Evolutionary conservation across 2,329 filamentous ascomycete genomes (phyloP).

Genomic region (Tolypocladium pustulatum): DNA sequence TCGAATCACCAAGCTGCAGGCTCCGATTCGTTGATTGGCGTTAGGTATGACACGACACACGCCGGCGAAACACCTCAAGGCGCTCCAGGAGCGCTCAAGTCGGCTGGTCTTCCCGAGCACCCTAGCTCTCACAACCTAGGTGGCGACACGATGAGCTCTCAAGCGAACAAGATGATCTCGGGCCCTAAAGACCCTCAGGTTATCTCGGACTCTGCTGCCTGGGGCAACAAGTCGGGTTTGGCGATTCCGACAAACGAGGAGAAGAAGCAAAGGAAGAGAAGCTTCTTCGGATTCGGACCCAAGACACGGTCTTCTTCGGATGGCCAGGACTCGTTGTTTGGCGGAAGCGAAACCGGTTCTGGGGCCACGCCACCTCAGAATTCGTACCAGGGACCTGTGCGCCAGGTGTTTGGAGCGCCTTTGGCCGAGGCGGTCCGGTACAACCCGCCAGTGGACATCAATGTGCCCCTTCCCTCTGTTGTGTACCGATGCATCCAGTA

Average conservation of each 20-base stretch:
- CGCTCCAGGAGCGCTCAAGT: constrained; percentile 26
- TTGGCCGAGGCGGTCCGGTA: constrained; percentile 78
- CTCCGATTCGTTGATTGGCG: constrained; percentile 41
- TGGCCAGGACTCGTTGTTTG: constrained; percentile 44
- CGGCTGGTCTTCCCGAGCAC: constrained; percentile 22
- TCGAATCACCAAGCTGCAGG: constrained; percentile 24
- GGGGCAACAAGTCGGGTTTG: constrained; percentile 67
- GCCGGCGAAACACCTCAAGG: constrained; percentile 40
- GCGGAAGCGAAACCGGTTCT: constrained; percentile 34
- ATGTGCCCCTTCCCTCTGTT: constrained; percentile 75
- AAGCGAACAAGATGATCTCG: constrained; percentile 54
- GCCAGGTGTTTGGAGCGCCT: constrained; percentile 75
- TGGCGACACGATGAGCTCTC: constrained; percentile 25
- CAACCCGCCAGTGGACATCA: constrained; percentile 61
- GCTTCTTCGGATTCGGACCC: constrained; percentile 61
- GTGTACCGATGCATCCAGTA: constrained; percentile 95
- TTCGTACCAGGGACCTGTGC: constrained; percentile 42
- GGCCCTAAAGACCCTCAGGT: constrained; percentile 73
- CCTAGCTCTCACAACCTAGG: constrained; percentile 19
- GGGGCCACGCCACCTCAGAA: constrained; percentile 31
- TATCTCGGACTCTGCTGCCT: constrained; percentile 72
- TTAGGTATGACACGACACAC: constrained; percentile 47
- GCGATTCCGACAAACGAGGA: constrained; percentile 50
- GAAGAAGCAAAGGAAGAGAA: constrained; percentile 70
- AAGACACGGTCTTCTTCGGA: constrained; percentile 50